These are phyloP conservation scores for Spongiforma sp. DNA, from an alignment of 1,284 basidiomycete species.

Conservation along the genomic window DNA sequence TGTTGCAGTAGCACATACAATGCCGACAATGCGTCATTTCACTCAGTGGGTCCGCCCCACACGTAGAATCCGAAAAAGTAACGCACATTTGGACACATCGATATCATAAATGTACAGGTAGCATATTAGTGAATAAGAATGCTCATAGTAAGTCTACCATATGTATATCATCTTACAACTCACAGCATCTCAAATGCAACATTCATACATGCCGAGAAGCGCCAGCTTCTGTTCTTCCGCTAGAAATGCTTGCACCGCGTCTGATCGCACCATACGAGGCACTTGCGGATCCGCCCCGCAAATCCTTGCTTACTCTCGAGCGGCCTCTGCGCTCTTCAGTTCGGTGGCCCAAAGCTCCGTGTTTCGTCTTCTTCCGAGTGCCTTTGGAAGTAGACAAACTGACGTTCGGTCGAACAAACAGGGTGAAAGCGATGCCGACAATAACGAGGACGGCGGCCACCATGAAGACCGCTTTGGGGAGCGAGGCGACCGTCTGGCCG, in stretches of 20 bases:
- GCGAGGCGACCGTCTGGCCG: conserved; percentile 64
- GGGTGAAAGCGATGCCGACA: conserved; percentile 51
- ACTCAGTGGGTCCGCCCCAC: no score
- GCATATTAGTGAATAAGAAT: conserved; percentile 25
- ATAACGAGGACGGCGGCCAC: conserved; percentile 57
- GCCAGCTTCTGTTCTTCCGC: conserved; percentile 9
- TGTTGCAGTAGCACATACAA: no score
- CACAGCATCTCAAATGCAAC: background rate
- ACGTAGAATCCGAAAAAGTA: no score
- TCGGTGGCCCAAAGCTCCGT: conserved; percentile 13
- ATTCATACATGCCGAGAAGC: conserved; percentile 4
- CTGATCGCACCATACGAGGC: conserved; percentile 19
- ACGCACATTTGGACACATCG: background rate
- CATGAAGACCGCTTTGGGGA: conserved; percentile 71
- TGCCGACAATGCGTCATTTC: no score
- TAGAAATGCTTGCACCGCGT: conserved; percentile 13
- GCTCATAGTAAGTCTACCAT: background rate
- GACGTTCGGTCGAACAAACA: conserved; percentile 53
- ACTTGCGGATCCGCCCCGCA: conserved; percentile 38
- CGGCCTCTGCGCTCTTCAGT: conserved; percentile 50
- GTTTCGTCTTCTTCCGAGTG: conserved; percentile 13
- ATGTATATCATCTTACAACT: background rate
- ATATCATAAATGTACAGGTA: background rate
- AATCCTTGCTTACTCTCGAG: conserved; percentile 62
- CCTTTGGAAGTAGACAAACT: conserved; percentile 26